These are phyloP conservation scores for Acanthamoeba lenticulata DNA, from an alignment of 208 protist species.

Conservation along the genomic window DNA sequence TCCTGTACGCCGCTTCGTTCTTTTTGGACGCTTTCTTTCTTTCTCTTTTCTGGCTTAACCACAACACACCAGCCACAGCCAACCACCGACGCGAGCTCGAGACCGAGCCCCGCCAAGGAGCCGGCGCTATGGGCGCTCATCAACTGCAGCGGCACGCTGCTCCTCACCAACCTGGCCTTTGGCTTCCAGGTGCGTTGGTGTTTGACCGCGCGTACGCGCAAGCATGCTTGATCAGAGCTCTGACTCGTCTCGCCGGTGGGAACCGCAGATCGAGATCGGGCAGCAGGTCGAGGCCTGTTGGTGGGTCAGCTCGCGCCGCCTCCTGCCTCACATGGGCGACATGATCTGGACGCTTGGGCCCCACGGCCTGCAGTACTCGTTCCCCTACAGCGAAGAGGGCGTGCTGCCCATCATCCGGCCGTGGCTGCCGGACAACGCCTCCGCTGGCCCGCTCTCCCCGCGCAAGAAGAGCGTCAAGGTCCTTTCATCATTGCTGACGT, in stretches of 20 bases:
- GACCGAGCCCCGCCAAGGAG: not conserved
- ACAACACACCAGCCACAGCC: not conserved
- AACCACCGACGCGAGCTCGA: not conserved
- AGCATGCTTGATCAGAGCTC: too few relatives aligned
- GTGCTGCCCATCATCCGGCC: constrained; percentile 32
- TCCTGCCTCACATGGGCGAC: constrained; percentile 43
- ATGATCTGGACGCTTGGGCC: constrained; percentile 26
- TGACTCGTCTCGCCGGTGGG: too few relatives aligned
- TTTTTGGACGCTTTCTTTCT: not conserved
- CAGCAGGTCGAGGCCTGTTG: constrained; percentile 18
- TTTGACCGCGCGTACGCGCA: too few relatives aligned
- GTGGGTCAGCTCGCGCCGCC: not conserved
- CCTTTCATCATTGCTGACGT: too few relatives aligned
- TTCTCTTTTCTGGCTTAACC: too few relatives aligned
- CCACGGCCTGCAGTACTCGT: constrained; percentile 16
- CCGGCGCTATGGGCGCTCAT: not conserved
- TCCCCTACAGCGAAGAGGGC: constrained; percentile 27
- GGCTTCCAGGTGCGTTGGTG: not conserved
- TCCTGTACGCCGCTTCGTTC: not conserved
- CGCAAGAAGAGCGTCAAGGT: constrained; percentile 24
- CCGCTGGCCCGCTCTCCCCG: not conserved
- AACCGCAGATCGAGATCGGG: not conserved
- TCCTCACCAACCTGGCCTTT: not conserved
- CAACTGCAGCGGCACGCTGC: not conserved
- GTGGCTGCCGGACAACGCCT: not conserved